Percentiles rank a stretch among this genome's conserved stretches.
phyloP scores from a whole-genome alignment of 306 rosid species.

The Glycine soja region DNA sequence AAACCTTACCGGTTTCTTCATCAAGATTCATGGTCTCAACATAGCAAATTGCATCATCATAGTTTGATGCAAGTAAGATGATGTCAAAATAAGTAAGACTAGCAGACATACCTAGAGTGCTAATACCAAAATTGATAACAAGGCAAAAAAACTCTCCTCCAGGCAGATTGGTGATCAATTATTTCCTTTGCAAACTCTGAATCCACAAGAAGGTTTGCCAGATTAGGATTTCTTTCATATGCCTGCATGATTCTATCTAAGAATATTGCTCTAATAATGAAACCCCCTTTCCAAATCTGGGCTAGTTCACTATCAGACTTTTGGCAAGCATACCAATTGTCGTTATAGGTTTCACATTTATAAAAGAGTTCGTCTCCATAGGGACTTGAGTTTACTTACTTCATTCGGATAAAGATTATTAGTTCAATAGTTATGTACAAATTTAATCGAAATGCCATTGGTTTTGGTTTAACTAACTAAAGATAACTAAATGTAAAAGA shows the following conservation, averaged over 20 bases:
- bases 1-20: constrained; percentile 73
- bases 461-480: too few species aligned
- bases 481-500: too few species aligned
- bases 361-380: too few species aligned
- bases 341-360: too few species aligned
- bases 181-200: constrained; percentile 92
- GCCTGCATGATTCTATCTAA: constrained; percentile 90
- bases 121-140: constrained; percentile 83
- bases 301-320: constrained; percentile 92
- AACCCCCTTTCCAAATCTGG: constrained; percentile 96
- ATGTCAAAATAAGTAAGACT: constrained; percentile 92
- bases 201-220: constrained; percentile 93
- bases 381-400: too few species aligned
- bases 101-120: constrained; percentile 94
- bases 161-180: constrained; percentile 81
- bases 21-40: too few species aligned
- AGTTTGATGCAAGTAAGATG: too few species aligned
- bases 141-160: constrained; percentile 91
- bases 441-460: too few species aligned
- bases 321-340: too few species aligned
- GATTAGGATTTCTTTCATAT: constrained; percentile 75
- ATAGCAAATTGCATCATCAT: too few species aligned
- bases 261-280: constrained; percentile 86
- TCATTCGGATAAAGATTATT: too few species aligned
- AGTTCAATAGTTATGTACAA: too few species aligned